Percentiles rank a stretch among this genome's conserved stretches.
Evolutionary conservation across 2,329 filamentous ascomycete species (phyloP).

Genomic region (Sphaerulina vaccinii): DNA sequence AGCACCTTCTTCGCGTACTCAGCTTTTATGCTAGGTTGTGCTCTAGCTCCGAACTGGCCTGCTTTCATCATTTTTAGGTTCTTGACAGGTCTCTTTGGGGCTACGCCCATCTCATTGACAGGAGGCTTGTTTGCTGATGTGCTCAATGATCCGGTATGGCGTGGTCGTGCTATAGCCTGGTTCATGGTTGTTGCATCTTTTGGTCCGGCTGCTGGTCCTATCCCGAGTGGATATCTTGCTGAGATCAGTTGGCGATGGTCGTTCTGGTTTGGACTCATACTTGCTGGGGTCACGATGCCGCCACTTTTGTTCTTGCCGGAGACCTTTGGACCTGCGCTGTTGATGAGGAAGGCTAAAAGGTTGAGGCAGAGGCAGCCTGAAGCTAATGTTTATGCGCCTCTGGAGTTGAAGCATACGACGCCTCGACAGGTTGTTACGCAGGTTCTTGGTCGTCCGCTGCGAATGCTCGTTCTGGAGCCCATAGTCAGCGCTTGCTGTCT

Average conservation of each 20-base stretch:
- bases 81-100: constrained; percentile 18
- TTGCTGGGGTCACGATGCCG: constrained; percentile 14
- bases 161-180: constrained; percentile 21
- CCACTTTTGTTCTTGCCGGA: constrained; percentile 39
- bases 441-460: constrained; percentile 65
- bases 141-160: constrained; percentile 16
- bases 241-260: constrained; percentile 21
- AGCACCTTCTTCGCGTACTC: constrained; percentile 18
- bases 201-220: constrained; percentile 16
- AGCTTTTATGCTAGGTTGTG: constrained; percentile 44
- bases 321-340: constrained; percentile 43
- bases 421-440: constrained; percentile 61
- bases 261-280: constrained; percentile 22
- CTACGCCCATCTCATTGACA: constrained; percentile 22
- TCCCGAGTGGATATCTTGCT: constrained; percentile 19
- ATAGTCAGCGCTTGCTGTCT: constrained; percentile 70
- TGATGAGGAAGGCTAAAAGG: constrained; percentile 48
- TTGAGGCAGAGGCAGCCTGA: constrained; percentile 55
- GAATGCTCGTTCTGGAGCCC: constrained; percentile 67
- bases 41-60: constrained; percentile 37
- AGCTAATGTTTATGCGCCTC: constrained; percentile 54
- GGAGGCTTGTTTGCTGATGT: constrained; percentile 23
- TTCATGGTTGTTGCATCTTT: constrained; percentile 22
- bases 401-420: constrained; percentile 60
- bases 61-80: constrained; percentile 22